Conservation (phyloP, 1,284 basidiomycete species). For the Rhizoctonia solani region DNA sequence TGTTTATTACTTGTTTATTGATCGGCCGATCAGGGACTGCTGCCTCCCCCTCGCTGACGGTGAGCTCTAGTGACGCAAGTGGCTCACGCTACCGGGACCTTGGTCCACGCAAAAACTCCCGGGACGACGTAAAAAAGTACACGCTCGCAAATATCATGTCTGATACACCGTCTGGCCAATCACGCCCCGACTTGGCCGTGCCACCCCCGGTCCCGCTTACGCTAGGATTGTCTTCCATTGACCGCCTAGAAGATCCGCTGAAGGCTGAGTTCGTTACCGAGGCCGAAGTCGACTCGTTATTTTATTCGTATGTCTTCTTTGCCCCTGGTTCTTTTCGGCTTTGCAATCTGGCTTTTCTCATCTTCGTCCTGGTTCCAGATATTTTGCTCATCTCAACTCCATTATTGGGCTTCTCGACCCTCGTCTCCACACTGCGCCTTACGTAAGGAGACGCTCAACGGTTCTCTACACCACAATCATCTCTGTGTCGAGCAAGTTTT, state of each 20-base stretch:
- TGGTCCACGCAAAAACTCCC: neutral
- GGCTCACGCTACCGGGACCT: neutral
- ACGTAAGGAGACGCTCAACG: conserved; percentile 44
- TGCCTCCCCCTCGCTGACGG: conserved; percentile 20
- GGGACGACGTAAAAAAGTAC: conserved; percentile 27
- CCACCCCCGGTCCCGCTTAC: neutral
- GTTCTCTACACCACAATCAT: conserved; percentile 50
- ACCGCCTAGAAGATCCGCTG: conserved; percentile 41
- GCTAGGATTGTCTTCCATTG: conserved; percentile 20
- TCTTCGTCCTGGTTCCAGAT: neutral
- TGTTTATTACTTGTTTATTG: neutral
- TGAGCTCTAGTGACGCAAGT: conserved; percentile 11
- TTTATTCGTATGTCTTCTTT: conserved; percentile 42
- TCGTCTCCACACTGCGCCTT: conserved; percentile 46
- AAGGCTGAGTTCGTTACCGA: conserved; percentile 42
- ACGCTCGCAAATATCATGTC: conserved; percentile 29
- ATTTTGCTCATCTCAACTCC: conserved; percentile 40
- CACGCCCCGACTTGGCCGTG: neutral
- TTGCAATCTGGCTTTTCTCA: no score
- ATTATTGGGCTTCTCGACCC: conserved; percentile 46
- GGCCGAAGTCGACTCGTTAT: conserved; percentile 43
- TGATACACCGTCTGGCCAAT: neutral
- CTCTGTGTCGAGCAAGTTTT: conserved; percentile 47
- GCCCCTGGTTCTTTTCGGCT: no score
- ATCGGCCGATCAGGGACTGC: neutral